Evolutionary conservation across 768 basidiomycete genomes (phyloP), one percentile per base, ranked within the genome.

Genomic region (Fomitopsis pulvina): DNA sequence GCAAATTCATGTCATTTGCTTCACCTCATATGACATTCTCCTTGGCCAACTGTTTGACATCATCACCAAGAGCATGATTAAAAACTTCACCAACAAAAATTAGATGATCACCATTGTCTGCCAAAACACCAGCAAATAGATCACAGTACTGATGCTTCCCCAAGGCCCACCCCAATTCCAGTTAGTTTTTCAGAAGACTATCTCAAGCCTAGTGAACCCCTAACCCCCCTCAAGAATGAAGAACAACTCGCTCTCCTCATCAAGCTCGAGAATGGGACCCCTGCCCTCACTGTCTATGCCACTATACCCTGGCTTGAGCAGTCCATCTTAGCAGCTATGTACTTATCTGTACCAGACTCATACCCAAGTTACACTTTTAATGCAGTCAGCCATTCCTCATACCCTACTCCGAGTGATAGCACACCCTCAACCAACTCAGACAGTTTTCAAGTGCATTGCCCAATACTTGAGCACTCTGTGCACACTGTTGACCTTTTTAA

Each of bases 241-340:
- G 45, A 41, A 52, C 51, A 56, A 21, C 48, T 45, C 41, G 51
- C 55, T n/a, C 3, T 56, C 7, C 30, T 52, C 21, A 22, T 9
- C 40, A 43, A 26, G 14, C 32, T 21, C 8, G 16, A 14, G 27
- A 42, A 27, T 41, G 38, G 32, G 51, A 51, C 38, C 44, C 46
- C 38, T 49, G 46, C 14, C 45, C 18, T 22, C 26, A 46, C 18
- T 11, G 29, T 8, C 50, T 12, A 51, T 0, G 20, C 29, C 10
- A 7, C 53, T 14, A 21, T 41, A 50, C 16, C 12, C 49, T 1
- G 4, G n/a, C n/a, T n/a, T n/a, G n/a, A n/a, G n/a, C n/a, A n/a
- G n/a, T n/a, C n/a, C n/a, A n/a, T n/a, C n/a, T n/a, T n/a, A n/a
- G n/a, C n/a, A n/a, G n/a, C n/a, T n/a, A n/a, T n/a, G n/a, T n/a